phyloP scores from a whole-genome alignment of 176 grass and related monocot genomes.

The Rhynchospora breviuscula region DNA sequence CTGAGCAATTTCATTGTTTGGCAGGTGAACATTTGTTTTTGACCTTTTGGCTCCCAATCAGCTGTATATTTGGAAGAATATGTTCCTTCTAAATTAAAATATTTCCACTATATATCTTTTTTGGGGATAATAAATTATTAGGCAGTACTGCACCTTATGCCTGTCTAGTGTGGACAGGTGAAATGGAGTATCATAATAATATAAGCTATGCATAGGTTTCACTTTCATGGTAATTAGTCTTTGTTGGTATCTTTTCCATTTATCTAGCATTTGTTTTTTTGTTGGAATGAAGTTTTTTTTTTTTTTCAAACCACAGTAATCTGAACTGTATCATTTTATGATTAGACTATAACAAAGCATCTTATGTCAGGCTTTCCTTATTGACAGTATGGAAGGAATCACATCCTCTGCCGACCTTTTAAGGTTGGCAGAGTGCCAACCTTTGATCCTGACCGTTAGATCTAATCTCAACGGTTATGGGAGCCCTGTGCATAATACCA shows the following conservation, averaged over 20 bases:
- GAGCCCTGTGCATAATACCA: too few species aligned
- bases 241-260: neutral
- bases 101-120: neutral
- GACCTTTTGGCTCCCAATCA: neutral
- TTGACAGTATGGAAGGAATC: neutral
- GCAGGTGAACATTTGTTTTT: slow-evolving; percentile 8
- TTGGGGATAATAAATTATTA: neutral
- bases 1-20: neutral
- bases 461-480: too few species aligned
- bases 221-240: neutral
- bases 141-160: neutral
- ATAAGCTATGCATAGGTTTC: slow-evolving; percentile 3
- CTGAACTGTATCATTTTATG: neutral
- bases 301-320: neutral
- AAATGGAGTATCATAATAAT: neutral
- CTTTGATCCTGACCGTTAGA: too few species aligned
- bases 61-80: neutral
- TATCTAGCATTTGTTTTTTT: neutral
- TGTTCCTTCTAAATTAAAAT: neutral
- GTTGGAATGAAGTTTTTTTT: neutral
- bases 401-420: too few species aligned
- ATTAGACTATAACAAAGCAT: neutral
- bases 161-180: neutral
- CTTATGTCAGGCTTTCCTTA: neutral
- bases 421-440: too few species aligned